Conservation (phyloP, 495 filamentous ascomycete species). For the Hamigera avellanea region DNA sequence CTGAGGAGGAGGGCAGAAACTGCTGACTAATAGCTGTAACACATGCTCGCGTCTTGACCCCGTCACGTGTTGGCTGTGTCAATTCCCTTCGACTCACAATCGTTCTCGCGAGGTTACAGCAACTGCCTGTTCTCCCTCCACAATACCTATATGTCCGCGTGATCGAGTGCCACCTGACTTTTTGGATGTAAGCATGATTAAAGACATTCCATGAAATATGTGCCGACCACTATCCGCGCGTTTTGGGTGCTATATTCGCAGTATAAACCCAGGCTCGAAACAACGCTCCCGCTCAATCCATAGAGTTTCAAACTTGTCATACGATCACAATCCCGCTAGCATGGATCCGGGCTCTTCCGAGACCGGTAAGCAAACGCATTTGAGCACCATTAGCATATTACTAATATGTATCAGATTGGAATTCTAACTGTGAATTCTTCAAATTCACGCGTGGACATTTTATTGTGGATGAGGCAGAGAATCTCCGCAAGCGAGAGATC, state of each 20-base stretch:
- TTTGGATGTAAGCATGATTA: too few relatives aligned
- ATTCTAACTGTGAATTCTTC: slow-evolving; percentile 22
- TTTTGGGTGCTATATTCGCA: neutral
- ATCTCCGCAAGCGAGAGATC: slow-evolving; percentile 22
- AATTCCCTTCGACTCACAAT: too few relatives aligned
- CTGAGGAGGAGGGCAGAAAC: too few relatives aligned
- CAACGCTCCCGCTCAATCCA: neutral
- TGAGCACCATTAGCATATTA: neutral
- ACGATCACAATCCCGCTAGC: neutral
- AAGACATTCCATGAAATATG: too few relatives aligned
- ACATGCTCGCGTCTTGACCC: too few relatives aligned
- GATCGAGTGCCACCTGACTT: too few relatives aligned
- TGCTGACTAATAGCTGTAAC: too few relatives aligned
- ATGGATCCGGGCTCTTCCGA: neutral
- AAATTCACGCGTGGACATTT: slow-evolving; percentile 26
- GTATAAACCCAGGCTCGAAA: too few relatives aligned
- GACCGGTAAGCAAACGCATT: neutral
- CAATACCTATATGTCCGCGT: too few relatives aligned
- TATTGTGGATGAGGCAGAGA: slow-evolving; percentile 21
- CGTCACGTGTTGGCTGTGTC: too few relatives aligned
- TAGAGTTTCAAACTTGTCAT: neutral
- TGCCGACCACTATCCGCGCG: neutral
- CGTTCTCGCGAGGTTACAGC: too few relatives aligned
- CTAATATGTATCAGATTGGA: slow-evolving; percentile 16
- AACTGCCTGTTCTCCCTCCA: too few relatives aligned